Evolutionary conservation across 2,329 filamentous ascomycete genomes (phyloP).

Genomic region (Nemania sp.): DNA sequence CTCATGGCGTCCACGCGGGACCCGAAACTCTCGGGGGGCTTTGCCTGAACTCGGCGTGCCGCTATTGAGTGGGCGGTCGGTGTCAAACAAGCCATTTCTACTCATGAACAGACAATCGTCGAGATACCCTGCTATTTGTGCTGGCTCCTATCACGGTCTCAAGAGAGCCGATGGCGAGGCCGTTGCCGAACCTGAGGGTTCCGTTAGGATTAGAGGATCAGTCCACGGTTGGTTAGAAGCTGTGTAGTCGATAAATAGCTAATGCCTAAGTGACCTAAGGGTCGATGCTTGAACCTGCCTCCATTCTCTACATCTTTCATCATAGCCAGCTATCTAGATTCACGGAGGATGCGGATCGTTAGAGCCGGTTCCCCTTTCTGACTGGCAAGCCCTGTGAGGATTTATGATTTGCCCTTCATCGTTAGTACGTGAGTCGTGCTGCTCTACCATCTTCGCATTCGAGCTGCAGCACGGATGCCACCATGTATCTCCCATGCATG

Average conservation of each 20-base stretch:
- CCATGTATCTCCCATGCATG: background rate
- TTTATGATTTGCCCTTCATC: conserved; percentile 2
- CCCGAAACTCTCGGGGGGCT: conserved; percentile 63
- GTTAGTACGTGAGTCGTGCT: conserved; percentile 14
- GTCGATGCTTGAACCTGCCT: conserved; percentile 45
- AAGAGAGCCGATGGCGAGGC: conserved; percentile 62
- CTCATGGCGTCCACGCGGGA: conserved; percentile 59
- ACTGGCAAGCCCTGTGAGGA: background rate
- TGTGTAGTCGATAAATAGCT: conserved; percentile 38
- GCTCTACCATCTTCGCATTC: conserved; percentile 27
- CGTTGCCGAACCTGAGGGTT: conserved; percentile 64
- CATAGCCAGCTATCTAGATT: background rate
- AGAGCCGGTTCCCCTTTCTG: conserved; percentile 14
- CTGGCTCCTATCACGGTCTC: conserved; percentile 70
- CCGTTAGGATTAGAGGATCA: conserved; percentile 62
- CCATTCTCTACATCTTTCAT: conserved; percentile 54
- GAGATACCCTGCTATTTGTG: conserved; percentile 59
- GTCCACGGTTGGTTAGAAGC: conserved; percentile 64
- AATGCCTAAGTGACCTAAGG: too few relatives aligned
- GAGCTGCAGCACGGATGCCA: background rate
- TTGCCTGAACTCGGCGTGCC: conserved; percentile 63
- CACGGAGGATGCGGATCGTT: conserved; percentile 14
- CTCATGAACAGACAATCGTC: conserved; percentile 67
- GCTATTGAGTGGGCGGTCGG: conserved; percentile 61
- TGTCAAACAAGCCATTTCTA: conserved; percentile 71